Conservation (phyloP, 768 basidiomycete genomes). For the Mycena galericulata region DNA sequence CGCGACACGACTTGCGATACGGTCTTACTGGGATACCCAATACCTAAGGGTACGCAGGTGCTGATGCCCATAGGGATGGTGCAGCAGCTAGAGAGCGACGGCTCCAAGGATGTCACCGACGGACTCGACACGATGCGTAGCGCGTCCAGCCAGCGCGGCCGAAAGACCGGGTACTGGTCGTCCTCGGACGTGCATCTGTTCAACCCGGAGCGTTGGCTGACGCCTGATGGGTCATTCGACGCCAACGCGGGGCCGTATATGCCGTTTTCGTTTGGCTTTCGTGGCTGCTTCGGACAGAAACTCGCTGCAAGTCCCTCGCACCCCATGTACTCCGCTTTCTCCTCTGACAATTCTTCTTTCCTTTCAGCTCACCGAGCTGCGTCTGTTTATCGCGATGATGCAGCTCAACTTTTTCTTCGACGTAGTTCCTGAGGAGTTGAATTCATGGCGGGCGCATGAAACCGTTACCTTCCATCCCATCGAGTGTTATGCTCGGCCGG, state of each 20-base stretch:
- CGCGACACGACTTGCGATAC: constrained; percentile 24
- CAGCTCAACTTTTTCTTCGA: too few relatives aligned
- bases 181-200: not conserved
- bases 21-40: constrained; percentile 15
- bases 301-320: too few relatives aligned
- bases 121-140: constrained; percentile 3
- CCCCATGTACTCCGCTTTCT: too few relatives aligned
- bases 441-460: too few relatives aligned
- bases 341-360: too few relatives aligned
- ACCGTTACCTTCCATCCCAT: too few relatives aligned
- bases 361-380: too few relatives aligned
- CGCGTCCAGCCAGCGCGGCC: not conserved
- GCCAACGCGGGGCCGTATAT: too few relatives aligned
- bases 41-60: constrained; percentile 24
- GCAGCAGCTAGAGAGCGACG: constrained; percentile 19
- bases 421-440: too few relatives aligned
- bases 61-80: constrained; percentile 19
- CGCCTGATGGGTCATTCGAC: constrained; percentile 16
- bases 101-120: not conserved
- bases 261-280: constrained; percentile 25
- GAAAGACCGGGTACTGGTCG: constrained; percentile 19
- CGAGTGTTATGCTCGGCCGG: too few relatives aligned
- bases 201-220: constrained; percentile 21
- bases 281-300: constrained; percentile 27
- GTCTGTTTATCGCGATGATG: too few relatives aligned